These are phyloP conservation scores for Fraxinus pennsylvanica DNA, from an alignment of 257 asterid genomes.

Conservation along the genomic window DNA sequence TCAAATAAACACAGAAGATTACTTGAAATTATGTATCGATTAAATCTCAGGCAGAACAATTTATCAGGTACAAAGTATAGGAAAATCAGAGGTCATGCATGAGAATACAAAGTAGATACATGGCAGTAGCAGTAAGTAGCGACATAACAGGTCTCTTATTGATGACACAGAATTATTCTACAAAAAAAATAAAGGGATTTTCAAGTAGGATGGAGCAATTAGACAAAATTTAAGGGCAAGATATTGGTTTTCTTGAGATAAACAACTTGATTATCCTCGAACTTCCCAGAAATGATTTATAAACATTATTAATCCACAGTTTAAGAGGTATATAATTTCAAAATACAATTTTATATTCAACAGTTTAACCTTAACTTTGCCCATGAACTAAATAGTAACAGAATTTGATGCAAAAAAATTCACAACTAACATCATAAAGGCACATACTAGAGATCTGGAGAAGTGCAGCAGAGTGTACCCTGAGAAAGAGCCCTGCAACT, in stretches of 20 bases:
- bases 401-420: not conserved
- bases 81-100: not conserved
- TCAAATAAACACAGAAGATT: not conserved
- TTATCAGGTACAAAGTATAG: not conserved
- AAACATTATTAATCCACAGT: no score
- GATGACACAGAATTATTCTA: not conserved
- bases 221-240: not conserved
- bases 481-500: constrained; percentile 93
- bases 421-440: constrained; percentile 23
- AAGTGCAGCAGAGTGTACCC: constrained; percentile 99
- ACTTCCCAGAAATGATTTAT: no score
- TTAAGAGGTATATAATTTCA: no score
- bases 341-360: not conserved
- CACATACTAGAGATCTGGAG: constrained; percentile 93
- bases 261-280: no score
- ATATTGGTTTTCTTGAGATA: no score
- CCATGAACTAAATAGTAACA: not conserved
- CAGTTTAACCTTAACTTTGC: not conserved
- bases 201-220: not conserved
- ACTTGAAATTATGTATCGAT: not conserved
- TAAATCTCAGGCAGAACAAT: not conserved
- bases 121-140: not conserved
- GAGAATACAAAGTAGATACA: not conserved
- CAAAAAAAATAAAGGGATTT: not conserved
- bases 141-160: not conserved